Percentiles rank a stretch among this genome's conserved stretches.
phyloP scores from a whole-genome alignment of 1,284 basidiomycete species.

The Cryptococcus sp. region DNA sequence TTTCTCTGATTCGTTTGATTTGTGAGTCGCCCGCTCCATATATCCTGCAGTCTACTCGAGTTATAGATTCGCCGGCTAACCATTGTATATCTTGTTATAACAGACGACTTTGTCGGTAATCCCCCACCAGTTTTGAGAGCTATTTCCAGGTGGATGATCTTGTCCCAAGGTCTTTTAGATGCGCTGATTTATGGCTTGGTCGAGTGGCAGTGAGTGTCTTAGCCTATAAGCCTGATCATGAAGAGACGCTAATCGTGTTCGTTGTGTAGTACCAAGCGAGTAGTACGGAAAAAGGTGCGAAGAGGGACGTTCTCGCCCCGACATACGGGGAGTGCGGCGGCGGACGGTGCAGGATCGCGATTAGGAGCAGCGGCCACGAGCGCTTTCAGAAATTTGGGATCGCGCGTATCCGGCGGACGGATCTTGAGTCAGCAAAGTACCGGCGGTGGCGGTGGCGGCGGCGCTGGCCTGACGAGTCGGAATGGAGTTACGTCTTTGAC shows the following conservation, averaged over 20 bases:
- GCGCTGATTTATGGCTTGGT: constrained; percentile 53
- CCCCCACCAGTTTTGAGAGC: constrained; percentile 46
- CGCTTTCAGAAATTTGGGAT: constrained; percentile 8
- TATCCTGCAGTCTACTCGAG: neutral
- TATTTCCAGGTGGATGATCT: constrained; percentile 53
- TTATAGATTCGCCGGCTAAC: neutral
- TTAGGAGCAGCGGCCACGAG: constrained; percentile 1
- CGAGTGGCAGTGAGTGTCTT: constrained; percentile 49
- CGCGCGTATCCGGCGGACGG: constrained; percentile 1
- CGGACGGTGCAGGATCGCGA: constrained; percentile 1
- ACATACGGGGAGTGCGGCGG: neutral
- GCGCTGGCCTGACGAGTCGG: neutral
- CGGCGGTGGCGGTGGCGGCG: neutral
- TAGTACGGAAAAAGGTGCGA: constrained; percentile 18
- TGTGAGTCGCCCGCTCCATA: constrained; percentile 24
- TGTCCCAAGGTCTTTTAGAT: constrained; percentile 52
- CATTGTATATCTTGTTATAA: neutral
- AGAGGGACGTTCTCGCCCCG: constrained; percentile 18
- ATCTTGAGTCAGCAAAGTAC: no score
- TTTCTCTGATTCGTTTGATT: constrained; percentile 52
- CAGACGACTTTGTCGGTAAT: constrained; percentile 44
- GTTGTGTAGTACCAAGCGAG: constrained; percentile 18
- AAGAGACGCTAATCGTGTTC: neutral
- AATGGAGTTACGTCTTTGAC: neutral
- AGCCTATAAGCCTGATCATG: neutral